These are phyloP conservation scores for Neurospora africana DNA, from an alignment of 495 filamentous ascomycete species.

Conservation along the genomic window DNA sequence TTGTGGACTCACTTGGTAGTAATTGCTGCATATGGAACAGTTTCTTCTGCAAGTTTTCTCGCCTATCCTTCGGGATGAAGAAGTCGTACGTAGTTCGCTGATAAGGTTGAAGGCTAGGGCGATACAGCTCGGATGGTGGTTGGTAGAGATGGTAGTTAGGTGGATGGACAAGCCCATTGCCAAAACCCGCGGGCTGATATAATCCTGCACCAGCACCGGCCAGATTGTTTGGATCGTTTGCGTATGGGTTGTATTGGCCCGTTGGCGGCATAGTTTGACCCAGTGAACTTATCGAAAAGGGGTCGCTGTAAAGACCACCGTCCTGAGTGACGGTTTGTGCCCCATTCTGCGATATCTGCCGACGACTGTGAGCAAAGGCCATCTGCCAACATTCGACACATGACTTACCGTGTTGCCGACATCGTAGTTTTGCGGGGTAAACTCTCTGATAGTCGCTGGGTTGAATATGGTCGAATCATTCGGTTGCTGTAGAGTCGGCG, in stretches of 20 bases:
- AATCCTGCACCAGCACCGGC: constrained; percentile 43
- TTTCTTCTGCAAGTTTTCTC: constrained; percentile 86
- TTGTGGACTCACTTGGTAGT: constrained; percentile 55
- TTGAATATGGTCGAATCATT: constrained; percentile 35
- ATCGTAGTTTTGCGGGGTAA: constrained; percentile 70
- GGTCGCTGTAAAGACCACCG: constrained; percentile 38
- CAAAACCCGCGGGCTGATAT: constrained; percentile 29
- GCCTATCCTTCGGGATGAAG: constrained; percentile 72
- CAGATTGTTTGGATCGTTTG: constrained; percentile 42
- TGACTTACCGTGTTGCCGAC: constrained; percentile 48
- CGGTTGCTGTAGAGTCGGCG: constrained; percentile 25
- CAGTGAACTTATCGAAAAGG: constrained; percentile 48
- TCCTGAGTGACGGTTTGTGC: constrained; percentile 12
- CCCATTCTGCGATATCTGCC: constrained; percentile 4
- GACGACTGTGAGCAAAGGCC: constrained; percentile 2
- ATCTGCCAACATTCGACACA: background rate
- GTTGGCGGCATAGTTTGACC: constrained; percentile 39
- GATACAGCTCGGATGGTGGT: constrained; percentile 63
- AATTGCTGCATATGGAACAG: constrained; percentile 73
- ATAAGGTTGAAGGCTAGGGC: constrained; percentile 65
- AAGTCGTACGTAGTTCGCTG: constrained; percentile 80
- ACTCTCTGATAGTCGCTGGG: constrained; percentile 58
- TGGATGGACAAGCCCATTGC: constrained; percentile 52
- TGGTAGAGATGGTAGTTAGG: constrained; percentile 91
- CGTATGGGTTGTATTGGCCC: constrained; percentile 55